These are phyloP conservation scores for Mycena filopes DNA, from an alignment of 768 basidiomycete genomes.

Conservation along the genomic window DNA sequence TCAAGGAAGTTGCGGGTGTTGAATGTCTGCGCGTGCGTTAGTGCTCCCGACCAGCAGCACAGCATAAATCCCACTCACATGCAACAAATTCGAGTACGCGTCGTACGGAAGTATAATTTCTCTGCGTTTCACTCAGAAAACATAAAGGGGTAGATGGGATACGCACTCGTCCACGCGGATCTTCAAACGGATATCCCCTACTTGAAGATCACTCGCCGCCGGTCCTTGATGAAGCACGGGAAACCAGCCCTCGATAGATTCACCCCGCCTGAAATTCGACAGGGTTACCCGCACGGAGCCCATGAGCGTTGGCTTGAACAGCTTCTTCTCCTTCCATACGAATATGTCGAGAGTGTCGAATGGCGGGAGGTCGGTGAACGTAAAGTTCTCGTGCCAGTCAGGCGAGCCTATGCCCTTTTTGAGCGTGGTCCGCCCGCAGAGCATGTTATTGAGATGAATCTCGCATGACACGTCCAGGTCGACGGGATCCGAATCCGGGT, in stretches of 20 bases:
- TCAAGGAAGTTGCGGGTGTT: constrained; percentile 73
- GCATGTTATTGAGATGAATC: constrained; percentile 72
- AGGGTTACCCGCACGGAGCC: constrained; percentile 75
- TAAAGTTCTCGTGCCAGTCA: constrained; percentile 87
- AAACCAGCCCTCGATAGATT: constrained; percentile 87
- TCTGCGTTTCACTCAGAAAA: constrained; percentile 48
- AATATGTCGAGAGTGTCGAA: constrained; percentile 77
- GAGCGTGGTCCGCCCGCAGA: constrained; percentile 80
- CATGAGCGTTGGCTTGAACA: constrained; percentile 62
- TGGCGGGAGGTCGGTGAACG: constrained; percentile 80
- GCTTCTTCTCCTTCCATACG: constrained; percentile 76
- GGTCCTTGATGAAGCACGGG: constrained; percentile 69
- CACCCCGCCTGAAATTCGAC: constrained; percentile 77
- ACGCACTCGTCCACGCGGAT: constrained; percentile 81
- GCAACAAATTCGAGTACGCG: constrained; percentile 69
- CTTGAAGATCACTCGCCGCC: constrained; percentile 62
- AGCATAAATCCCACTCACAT: constrained; percentile 50
- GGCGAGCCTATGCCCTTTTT: constrained; percentile 73
- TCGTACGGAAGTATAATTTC: constrained; percentile 81
- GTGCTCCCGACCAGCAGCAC: neutral
- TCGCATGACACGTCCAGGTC: constrained; percentile 85
- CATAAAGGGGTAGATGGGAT: neutral
- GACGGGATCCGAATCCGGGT: constrained; percentile 57
- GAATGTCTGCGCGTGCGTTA: constrained; percentile 53
- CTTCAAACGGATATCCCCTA: constrained; percentile 81